These are phyloP conservation scores for Trichoderma sp. DNA, from an alignment of 2,329 filamentous ascomycete genomes.

Conservation along the genomic window DNA sequence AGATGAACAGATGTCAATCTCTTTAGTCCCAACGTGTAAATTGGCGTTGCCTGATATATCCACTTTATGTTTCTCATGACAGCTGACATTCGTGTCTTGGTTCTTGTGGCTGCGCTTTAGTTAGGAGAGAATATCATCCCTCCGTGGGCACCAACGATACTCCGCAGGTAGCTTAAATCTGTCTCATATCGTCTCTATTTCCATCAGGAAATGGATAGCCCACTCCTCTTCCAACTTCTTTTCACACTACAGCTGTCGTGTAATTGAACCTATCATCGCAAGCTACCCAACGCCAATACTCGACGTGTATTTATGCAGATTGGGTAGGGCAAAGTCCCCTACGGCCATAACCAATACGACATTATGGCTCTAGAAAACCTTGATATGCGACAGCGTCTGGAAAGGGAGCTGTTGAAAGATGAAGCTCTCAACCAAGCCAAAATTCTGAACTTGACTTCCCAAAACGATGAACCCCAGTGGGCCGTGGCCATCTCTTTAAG, in stretches of 20 bases:
- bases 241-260: background rate
- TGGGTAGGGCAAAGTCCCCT: background rate
- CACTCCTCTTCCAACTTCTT: background rate
- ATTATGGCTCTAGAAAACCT: background rate
- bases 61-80: constrained; percentile 1
- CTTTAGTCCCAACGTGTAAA: background rate
- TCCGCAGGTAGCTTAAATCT: background rate
- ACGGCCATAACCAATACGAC: background rate
- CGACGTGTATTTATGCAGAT: background rate
- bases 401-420: background rate
- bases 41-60: background rate
- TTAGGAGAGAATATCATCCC: background rate
- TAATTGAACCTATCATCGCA: background rate
- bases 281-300: background rate
- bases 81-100: background rate
- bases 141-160: background rate
- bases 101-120: background rate
- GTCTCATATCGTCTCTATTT: background rate
- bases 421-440: background rate
- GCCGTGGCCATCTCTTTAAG: background rate
- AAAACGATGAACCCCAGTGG: background rate
- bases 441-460: background rate
- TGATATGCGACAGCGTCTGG: background rate
- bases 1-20: background rate
- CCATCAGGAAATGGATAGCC: background rate